Percentiles rank a stretch among this genome's conserved stretches.
phyloP scores from a whole-genome alignment of 257 asterid species.

The Plantago elongata region DNA sequence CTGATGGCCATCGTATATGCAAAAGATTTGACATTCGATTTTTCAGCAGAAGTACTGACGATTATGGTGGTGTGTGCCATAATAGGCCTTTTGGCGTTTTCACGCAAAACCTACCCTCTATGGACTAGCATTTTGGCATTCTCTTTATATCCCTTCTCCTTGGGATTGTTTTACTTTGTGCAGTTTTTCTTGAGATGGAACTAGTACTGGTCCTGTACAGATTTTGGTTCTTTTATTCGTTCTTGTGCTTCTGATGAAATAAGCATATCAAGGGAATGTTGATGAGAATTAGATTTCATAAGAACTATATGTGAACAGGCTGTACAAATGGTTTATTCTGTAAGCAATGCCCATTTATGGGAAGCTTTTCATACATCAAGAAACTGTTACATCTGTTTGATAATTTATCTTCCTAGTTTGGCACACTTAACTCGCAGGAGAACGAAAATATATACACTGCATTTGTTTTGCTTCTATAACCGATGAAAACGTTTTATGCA shows the following conservation, averaged over 20 bases:
- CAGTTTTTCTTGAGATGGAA: constrained; percentile 36
- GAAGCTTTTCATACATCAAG: too few relatives aligned
- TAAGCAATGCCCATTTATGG: too few relatives aligned
- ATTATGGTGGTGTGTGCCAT: constrained; percentile 36
- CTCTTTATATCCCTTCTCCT: constrained; percentile 45
- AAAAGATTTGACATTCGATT: constrained; percentile 54
- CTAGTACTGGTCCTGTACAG: constrained; percentile 1
- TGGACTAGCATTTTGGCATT: constrained; percentile 52
- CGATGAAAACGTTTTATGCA: too few relatives aligned
- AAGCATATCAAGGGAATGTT: too few relatives aligned
- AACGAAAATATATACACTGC: too few relatives aligned
- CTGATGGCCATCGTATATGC: constrained; percentile 45
- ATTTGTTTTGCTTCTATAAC: too few relatives aligned
- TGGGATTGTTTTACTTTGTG: constrained; percentile 36
- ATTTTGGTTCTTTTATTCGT: constrained; percentile 8
- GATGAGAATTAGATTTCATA: not conserved
- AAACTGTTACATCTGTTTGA: too few relatives aligned
- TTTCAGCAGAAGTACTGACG: constrained; percentile 57
- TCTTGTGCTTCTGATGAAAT: constrained; percentile 1
- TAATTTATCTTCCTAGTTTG: too few relatives aligned
- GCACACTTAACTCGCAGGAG: too few relatives aligned
- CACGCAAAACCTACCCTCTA: constrained; percentile 34
- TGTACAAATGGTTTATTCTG: not conserved
- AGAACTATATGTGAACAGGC: not conserved
- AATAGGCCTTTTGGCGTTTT: constrained; percentile 40